These are phyloP conservation scores for Phytophthora sojae DNA, from an alignment of 352 stramenopile species.

Conservation along the genomic window DNA sequence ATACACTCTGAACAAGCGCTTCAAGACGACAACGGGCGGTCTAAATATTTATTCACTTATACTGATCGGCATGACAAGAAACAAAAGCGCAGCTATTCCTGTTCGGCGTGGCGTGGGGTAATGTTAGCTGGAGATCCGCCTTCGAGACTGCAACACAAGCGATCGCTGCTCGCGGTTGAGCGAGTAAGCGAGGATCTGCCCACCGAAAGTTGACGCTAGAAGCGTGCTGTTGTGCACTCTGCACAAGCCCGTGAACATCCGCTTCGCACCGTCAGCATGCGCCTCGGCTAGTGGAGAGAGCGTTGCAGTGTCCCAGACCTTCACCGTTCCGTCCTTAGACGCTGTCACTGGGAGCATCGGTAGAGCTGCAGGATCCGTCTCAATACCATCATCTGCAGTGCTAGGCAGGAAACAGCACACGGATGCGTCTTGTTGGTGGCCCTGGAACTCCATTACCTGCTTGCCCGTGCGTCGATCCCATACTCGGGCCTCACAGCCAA, in stretches of 20 bases:
- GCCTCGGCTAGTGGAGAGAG: slow-evolving; percentile 49
- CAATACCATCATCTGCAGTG: slow-evolving; percentile 11
- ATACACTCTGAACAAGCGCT: not conserved
- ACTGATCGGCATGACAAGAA: slow-evolving; percentile 6
- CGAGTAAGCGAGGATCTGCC: slow-evolving; percentile 52
- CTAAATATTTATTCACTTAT: slow-evolving; percentile 30
- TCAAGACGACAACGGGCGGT: not conserved
- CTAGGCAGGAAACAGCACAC: slow-evolving; percentile 71
- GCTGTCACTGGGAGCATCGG: slow-evolving; percentile 59
- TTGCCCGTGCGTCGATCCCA: slow-evolving; percentile 81
- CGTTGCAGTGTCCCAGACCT: slow-evolving; percentile 64
- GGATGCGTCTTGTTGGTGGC: slow-evolving; percentile 81
- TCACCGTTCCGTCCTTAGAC: slow-evolving; percentile 85
- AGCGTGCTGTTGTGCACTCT: slow-evolving; percentile 40
- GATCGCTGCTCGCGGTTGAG: slow-evolving; percentile 40
- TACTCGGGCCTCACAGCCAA: slow-evolving; percentile 78
- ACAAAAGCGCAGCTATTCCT: slow-evolving; percentile 28
- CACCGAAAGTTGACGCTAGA: slow-evolving; percentile 68
- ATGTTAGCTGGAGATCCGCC: slow-evolving; percentile 11
- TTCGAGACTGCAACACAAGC: slow-evolving; percentile 20
- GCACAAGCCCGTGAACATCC: slow-evolving; percentile 77
- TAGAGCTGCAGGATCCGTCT: slow-evolving; percentile 5
- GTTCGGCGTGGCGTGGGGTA: slow-evolving; percentile 3
- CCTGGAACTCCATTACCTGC: slow-evolving; percentile 62
- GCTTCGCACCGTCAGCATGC: slow-evolving; percentile 45